Percentiles rank a stretch among this genome's conserved stretches.
phyloP scores from a whole-genome alignment of 2,329 filamentous ascomycete species.

The Claviceps africana region DNA sequence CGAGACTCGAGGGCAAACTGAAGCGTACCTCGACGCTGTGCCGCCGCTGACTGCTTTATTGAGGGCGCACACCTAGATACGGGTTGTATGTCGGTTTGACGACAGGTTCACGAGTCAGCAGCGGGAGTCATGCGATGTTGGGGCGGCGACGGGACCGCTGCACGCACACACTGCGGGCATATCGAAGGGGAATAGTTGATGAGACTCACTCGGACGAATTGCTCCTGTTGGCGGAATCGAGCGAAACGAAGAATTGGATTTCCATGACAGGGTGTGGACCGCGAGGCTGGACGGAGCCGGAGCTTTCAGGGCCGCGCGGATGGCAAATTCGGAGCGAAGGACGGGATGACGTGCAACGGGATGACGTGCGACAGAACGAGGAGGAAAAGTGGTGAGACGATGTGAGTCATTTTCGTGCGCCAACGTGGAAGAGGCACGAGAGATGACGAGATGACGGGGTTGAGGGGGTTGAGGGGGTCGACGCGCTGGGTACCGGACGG shows the following conservation, averaged over 20 bases:
- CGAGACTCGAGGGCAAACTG: conserved; percentile 24
- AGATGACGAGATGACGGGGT: no score
- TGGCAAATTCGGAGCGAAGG: not conserved
- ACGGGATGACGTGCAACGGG: no score
- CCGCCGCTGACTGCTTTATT: conserved; percentile 1
- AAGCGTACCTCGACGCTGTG: conserved; percentile 18
- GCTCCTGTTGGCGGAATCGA: conserved; percentile 12
- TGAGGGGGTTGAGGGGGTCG: no score
- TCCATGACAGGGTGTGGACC: conserved; percentile 16
- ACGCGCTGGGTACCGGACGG: no score
- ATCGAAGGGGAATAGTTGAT: not conserved
- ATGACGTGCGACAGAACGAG: no score
- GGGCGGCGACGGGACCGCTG: no score
- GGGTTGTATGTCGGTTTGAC: not conserved
- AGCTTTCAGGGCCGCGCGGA: not conserved
- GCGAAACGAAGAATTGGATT: conserved; percentile 24
- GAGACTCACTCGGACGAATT: conserved; percentile 13
- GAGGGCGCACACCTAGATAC: not conserved
- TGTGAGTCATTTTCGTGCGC: no score
- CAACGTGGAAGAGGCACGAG: no score
- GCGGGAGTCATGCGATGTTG: not conserved
- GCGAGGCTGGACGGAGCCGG: not conserved
- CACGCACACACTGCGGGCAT: no score
- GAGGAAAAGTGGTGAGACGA: no score
- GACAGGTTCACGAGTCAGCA: not conserved